Evolutionary conservation across 2,329 filamentous ascomycete genomes (phyloP).

Genomic region (Ophiostoma triangulosporum): DNA sequence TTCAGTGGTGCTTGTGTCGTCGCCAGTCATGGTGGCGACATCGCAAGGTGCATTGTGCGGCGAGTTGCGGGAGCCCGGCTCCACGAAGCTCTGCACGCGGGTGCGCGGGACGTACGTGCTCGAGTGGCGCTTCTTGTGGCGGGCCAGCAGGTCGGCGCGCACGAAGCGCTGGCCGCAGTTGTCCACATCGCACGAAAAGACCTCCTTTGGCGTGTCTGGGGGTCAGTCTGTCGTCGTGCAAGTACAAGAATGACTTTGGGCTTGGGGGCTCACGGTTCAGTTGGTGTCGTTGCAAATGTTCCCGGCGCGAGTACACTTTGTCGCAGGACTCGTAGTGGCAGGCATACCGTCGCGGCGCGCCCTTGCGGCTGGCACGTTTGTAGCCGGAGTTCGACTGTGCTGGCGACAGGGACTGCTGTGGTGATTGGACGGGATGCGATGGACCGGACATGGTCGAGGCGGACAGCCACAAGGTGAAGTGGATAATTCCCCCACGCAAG

Average conservation of each 20-base stretch:
- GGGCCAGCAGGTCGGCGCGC: conserved; percentile 59
- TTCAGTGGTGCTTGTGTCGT: neutral
- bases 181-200: conserved; percentile 62
- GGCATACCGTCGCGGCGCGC: conserved; percentile 37
- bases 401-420: neutral
- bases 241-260: neutral
- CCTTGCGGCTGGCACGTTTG: conserved; percentile 34
- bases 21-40: neutral
- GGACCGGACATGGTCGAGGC: neutral
- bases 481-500: neutral
- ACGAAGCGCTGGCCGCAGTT: conserved; percentile 68
- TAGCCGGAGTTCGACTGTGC: neutral
- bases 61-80: conserved; percentile 16
- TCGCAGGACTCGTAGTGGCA: conserved; percentile 57
- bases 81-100: conserved; percentile 34
- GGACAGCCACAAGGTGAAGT: neutral
- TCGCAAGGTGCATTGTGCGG: neutral
- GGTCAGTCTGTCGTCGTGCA: neutral
- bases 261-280: conserved; percentile 54
- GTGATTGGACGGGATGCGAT: neutral
- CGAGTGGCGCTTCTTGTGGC: conserved; percentile 53
- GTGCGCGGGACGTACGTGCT: conserved; percentile 38
- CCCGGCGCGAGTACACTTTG: conserved; percentile 67
- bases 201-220: conserved; percentile 58
- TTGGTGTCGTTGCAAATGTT: conserved; percentile 71